These are phyloP conservation scores for Nannochloropsis salina DNA, from an alignment of 108 stramenopile genomes.

Conservation along the genomic window DNA sequence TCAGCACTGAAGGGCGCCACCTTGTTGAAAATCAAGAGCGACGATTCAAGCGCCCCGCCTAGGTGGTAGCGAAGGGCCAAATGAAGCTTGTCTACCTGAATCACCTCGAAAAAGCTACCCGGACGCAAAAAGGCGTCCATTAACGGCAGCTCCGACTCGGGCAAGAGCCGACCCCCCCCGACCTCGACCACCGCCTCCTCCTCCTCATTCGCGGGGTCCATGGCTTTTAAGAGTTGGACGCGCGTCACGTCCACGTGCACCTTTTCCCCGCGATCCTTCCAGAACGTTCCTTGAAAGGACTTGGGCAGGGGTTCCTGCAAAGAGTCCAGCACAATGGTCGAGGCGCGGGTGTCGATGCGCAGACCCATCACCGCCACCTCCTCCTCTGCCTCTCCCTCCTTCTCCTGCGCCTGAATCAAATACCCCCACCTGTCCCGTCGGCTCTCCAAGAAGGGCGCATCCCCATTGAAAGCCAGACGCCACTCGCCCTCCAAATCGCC, in stretches of 20 bases:
- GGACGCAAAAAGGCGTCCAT: neutral
- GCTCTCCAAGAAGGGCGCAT: neutral
- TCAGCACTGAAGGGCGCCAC: neutral
- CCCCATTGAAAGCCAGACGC: neutral
- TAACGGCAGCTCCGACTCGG: neutral
- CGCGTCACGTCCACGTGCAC: neutral
- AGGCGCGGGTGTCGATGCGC: neutral
- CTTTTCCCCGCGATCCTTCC: neutral
- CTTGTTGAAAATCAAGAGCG: neutral
- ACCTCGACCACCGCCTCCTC: neutral
- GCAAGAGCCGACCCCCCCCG: neutral
- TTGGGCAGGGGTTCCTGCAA: neutral
- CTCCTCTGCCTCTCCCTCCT: neutral
- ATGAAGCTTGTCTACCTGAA: neutral
- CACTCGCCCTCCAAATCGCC: neutral
- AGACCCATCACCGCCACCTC: neutral
- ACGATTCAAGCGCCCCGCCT: neutral
- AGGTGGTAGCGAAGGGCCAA: neutral
- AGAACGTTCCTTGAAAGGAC: slow-evolving; percentile 9
- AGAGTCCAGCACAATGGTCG: neutral
- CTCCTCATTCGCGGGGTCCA: neutral
- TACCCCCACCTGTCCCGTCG: slow-evolving; percentile 1
- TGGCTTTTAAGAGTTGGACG: neutral
- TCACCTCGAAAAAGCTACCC: neutral
- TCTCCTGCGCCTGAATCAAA: neutral